A percentile compares a stretch with the other conserved stretches of the same genome.
These are phyloP conservation scores for Paulownia fortunei DNA, from an alignment of 257 asterid species.

Conservation along the genomic window DNA sequence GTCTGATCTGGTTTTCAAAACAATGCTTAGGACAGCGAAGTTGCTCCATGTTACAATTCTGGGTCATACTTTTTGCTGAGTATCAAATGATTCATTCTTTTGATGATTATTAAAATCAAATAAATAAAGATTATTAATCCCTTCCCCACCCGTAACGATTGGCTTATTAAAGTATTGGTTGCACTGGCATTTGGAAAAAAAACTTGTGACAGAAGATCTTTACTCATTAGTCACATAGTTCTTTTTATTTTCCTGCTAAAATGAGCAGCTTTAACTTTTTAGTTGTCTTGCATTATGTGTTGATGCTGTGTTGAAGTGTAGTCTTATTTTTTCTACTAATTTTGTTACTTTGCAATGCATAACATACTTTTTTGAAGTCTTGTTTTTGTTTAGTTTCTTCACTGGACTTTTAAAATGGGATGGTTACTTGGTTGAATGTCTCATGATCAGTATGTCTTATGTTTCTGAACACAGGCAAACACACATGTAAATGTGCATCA, in stretches of 20 bases:
- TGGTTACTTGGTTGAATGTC: conserved; percentile 30
- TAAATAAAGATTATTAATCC: background rate
- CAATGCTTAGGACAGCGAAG: background rate
- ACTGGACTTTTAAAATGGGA: background rate
- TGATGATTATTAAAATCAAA: background rate
- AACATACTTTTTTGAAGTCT: background rate
- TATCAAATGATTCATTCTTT: background rate
- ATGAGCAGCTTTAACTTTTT: background rate
- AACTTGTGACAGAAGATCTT: background rate
- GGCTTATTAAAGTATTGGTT: conserved; percentile 3
- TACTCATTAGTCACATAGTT: background rate
- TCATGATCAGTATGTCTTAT: conserved; percentile 29
- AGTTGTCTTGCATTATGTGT: background rate
- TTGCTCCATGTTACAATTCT: background rate
- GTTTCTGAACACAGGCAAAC: conserved; percentile 76
- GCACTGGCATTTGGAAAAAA: background rate
- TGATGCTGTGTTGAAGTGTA: background rate
- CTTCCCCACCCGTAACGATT: background rate
- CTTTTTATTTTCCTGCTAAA: background rate
- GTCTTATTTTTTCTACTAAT: background rate
- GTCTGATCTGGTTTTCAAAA: too few relatives aligned
- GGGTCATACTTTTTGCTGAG: background rate
- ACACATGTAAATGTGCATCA: conserved; percentile 92
- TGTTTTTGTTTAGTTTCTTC: background rate
- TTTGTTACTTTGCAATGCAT: background rate